Base-by-base conservation (phyloP, 176 grass and related monocot genomes). In the Melocanna baccifera region DNA sequence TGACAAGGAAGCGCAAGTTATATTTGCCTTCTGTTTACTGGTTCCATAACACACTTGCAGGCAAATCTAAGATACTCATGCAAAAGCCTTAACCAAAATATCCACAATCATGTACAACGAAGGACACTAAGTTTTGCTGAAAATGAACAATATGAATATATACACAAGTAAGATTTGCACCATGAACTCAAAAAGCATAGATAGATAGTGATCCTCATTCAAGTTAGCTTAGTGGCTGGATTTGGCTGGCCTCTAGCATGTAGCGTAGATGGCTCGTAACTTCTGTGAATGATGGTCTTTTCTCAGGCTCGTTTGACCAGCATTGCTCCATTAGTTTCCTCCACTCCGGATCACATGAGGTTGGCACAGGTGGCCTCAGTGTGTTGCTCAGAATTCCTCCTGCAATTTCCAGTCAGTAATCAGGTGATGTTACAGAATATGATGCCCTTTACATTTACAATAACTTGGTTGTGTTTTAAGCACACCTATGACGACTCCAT, bases 341-440 rank as follows among this genome's bases (percentile, higher is more conserved):
- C 94, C 91, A 96, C 32, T 89, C 79, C 7, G 68, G 84, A 22
- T 92, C 84, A 11, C 94, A 96, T 25, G 87, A 87, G 14, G 19
- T 79, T 37, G 93, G 88, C 82, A 96, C 84, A 0, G 65, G 66
- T 13, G 93, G 93, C 52, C 93, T 87, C 75, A 93, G 32, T 64
- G 91, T 96, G 76, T 93, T 96, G 75, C 72, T 92, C 76, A 96
- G 69, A 71, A 96, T 92, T 78, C 91, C 94, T 59, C 88, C 94
- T 92, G 62, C 16, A 75, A 42, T 16, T 43, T 70, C 36, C n/a
- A 15, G 26, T 71, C 30, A 36, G 51, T 42, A 48, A 34, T 58
- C 29, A 70, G 16, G 36, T 36, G 75, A 41, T 53, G 46, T 68
- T 81, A 52, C 28, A 39, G 46, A 19, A 36, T 68, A 39, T 12